These are phyloP conservation scores for Tetragonia tetragonoides DNA, from an alignment of 148 eudicot species.

Conservation along the genomic window DNA sequence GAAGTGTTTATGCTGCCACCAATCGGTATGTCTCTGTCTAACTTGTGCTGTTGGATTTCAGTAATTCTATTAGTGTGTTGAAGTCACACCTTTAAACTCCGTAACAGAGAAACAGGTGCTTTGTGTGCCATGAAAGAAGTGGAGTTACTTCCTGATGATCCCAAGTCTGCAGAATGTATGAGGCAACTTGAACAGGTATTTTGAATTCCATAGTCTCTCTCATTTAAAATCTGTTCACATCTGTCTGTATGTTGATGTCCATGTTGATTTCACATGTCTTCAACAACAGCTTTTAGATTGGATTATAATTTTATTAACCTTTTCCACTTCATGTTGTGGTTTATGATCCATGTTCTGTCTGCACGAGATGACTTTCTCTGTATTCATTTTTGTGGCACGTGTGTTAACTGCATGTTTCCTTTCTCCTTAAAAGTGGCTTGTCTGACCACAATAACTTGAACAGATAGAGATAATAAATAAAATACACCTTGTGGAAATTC, in stretches of 20 bases:
- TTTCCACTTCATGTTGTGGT: too few relatives aligned
- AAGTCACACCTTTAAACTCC: background rate
- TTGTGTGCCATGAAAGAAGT: conserved; percentile 99
- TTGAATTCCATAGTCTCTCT: background rate
- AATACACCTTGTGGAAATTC: too few relatives aligned
- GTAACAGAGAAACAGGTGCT: conserved; percentile 91
- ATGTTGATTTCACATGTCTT: too few relatives aligned
- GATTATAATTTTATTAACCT: too few relatives aligned
- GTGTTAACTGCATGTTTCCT: too few relatives aligned
- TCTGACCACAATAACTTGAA: too few relatives aligned
- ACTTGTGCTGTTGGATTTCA: conserved; percentile 6
- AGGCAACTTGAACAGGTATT: conserved; percentile 93
- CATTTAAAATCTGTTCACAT: background rate
- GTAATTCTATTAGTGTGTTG: background rate
- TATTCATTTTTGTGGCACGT: background rate
- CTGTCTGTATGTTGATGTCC: background rate
- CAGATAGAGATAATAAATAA: too few relatives aligned
- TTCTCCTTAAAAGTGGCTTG: too few relatives aligned
- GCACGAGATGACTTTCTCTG: background rate
- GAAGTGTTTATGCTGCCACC: conserved; percentile 85
- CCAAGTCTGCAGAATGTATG: conserved; percentile 67
- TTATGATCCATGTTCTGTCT: too few relatives aligned
- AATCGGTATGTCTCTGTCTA: conserved; percentile 46
- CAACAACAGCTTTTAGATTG: background rate
- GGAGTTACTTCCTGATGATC: conserved; percentile 70